phyloP scores from a whole-genome alignment of 129 eudicot species.

The Lactuca sativa region DNA sequence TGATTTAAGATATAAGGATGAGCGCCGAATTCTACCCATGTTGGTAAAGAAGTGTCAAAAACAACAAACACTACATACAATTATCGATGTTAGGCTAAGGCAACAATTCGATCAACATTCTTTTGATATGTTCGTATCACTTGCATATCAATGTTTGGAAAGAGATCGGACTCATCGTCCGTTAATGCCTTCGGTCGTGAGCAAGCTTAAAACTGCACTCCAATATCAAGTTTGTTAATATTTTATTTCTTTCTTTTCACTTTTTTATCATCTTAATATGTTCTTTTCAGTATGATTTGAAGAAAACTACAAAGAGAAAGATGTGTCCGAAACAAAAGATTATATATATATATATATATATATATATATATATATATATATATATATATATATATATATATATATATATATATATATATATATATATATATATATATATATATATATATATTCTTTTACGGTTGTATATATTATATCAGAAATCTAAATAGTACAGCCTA shows the following conservation, averaged over 20 bases:
- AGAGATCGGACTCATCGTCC: slow-evolving; percentile 5
- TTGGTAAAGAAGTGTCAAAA: neutral
- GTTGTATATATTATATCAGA: too few species aligned
- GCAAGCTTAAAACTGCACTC: slow-evolving; percentile 5
- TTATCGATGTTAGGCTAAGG: slow-evolving; percentile 2
- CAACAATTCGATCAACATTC: neutral
- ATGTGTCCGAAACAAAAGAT: too few species aligned
- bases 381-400: too few species aligned
- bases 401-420: too few species aligned
- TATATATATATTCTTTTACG: too few species aligned
- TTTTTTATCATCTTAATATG: too few species aligned
- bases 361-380: too few species aligned
- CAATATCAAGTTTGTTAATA: neutral
- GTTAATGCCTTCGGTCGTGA: slow-evolving; percentile 4
- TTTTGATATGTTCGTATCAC: neutral
- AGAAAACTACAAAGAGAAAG: too few species aligned
- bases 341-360: neutral
- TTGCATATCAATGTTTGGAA: slow-evolving; percentile 14
- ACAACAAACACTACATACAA: neutral
- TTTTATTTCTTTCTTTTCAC: too few species aligned
- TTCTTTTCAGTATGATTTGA: too few species aligned
- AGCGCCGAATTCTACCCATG: neutral
- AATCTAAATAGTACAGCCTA: too few species aligned
- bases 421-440: too few species aligned
- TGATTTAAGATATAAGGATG: neutral